Conservation (phyloP, 2,329 filamentous ascomycete species). For the Ophiocordyceps sinensis region DNA sequence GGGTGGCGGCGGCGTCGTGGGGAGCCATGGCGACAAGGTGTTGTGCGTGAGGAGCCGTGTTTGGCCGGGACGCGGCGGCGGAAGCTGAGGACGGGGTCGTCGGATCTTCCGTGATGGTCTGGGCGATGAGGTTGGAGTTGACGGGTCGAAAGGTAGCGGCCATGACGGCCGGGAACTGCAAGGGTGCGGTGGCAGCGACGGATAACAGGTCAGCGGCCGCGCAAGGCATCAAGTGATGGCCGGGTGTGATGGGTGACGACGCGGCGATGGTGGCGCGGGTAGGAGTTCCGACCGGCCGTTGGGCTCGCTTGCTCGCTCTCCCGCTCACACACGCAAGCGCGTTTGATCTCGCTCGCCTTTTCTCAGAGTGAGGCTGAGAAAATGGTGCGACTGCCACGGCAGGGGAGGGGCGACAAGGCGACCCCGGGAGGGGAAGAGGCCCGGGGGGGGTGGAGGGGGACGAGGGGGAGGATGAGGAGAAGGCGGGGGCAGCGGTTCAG, state of each 20-base stretch:
- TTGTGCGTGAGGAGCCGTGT: conserved; percentile 18
- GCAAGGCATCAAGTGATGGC: background rate
- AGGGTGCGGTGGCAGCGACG: background rate
- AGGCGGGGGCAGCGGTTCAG: background rate
- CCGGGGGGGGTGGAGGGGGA: too few species aligned
- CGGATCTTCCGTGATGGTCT: conserved; percentile 16
- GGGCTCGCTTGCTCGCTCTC: background rate
- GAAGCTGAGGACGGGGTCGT: conserved; percentile 13
- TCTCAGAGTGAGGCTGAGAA: conserved; percentile 10
- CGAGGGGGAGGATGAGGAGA: too few species aligned
- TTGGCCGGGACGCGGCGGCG: conserved; percentile 17
- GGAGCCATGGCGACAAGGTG: conserved; percentile 10
- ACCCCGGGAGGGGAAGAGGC: background rate
- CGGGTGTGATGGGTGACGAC: background rate
- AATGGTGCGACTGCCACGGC: conserved; percentile 9
- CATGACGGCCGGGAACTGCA: conserved; percentile 18
- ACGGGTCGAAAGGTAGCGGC: conserved; percentile 34
- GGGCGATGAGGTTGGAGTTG: conserved; percentile 23
- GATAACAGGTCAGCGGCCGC: background rate
- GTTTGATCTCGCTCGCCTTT: background rate
- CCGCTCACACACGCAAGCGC: background rate
- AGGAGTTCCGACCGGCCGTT: background rate
- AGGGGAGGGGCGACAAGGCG: conserved; percentile 1
- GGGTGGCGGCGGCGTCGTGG: conserved; percentile 39
- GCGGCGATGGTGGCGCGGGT: background rate